Percentiles rank a stretch among this genome's conserved stretches.
phyloP scores from a whole-genome alignment of 805 yeast genomes.

The Schwanniomyces vanrijiae region DNA sequence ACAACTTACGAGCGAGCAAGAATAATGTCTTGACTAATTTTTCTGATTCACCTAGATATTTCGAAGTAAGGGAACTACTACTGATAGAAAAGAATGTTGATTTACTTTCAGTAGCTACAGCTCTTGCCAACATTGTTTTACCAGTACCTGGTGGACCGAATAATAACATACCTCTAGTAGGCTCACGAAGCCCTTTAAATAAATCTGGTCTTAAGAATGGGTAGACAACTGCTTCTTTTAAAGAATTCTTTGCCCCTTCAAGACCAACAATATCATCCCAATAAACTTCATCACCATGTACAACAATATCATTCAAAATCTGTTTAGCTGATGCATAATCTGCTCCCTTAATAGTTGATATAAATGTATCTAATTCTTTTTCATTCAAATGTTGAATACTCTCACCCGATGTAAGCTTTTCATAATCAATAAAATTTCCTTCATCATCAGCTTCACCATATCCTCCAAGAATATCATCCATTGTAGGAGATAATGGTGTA shows the following conservation, averaged over 20 bases:
- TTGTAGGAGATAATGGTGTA: conserved; percentile 17
- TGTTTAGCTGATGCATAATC: conserved; percentile 79
- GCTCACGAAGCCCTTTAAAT: conserved; percentile 87
- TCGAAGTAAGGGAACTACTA: conserved; percentile 86
- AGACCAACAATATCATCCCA: conserved; percentile 97
- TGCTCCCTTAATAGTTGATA: conserved; percentile 61
- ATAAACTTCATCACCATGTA: conserved; percentile 84
- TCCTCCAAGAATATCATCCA: conserved; percentile 22
- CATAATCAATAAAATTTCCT: neutral
- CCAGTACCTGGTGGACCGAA: conserved; percentile 99
- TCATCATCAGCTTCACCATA: conserved; percentile 13
- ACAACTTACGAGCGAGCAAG: conserved; percentile 75
- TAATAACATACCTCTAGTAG: conserved; percentile 91
- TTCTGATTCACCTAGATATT: conserved; percentile 89
- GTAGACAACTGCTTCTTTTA: conserved; percentile 93
- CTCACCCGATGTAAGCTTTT: neutral
- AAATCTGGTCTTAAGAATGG: conserved; percentile 94
- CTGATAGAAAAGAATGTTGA: conserved; percentile 91
- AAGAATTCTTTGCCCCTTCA: conserved; percentile 80
- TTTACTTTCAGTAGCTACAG: conserved; percentile 93
- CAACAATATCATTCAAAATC: conserved; percentile 83
- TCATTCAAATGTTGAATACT: conserved; percentile 14
- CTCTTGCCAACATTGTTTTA: conserved; percentile 94
- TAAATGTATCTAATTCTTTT: conserved; percentile 37
- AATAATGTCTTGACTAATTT: conserved; percentile 88